These are phyloP conservation scores for Trichoderma sp. DNA, from an alignment of 2,329 filamentous ascomycete species.

Conservation along the genomic window DNA sequence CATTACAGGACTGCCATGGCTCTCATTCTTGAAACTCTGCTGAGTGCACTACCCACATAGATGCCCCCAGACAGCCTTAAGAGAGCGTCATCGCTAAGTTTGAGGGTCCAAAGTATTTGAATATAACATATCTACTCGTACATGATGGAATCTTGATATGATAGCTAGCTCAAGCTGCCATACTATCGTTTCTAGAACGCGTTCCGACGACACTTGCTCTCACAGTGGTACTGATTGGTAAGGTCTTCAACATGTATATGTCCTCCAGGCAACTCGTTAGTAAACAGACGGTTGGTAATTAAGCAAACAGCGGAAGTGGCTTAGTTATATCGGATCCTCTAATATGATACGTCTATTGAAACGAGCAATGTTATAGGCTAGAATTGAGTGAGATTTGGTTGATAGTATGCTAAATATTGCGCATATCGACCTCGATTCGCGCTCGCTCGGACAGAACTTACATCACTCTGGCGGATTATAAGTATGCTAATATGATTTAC, in stretches of 20 bases:
- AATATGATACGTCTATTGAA: background rate
- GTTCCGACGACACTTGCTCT: background rate
- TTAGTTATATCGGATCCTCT: background rate
- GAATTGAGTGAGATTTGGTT: background rate
- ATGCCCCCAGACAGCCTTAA: background rate
- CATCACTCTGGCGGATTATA: background rate
- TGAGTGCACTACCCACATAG: background rate
- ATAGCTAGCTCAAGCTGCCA: background rate
- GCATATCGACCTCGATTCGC: background rate
- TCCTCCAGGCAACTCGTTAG: background rate
- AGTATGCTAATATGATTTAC: background rate
- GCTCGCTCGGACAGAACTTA: background rate
- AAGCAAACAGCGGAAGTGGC: background rate
- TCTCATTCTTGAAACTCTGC: background rate
- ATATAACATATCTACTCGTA: background rate
- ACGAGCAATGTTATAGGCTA: background rate
- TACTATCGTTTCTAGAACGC: background rate
- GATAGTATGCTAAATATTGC: background rate
- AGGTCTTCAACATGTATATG: background rate
- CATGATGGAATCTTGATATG: background rate
- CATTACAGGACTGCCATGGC: background rate
- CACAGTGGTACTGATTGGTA: background rate
- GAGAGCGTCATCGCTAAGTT: background rate
- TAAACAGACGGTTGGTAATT: background rate
- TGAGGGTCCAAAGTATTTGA: background rate